Evolutionary conservation across 2,329 filamentous ascomycete genomes (phyloP), one percentile per base, ranked within the genome.

Genomic region (Exophiala spinifera): DNA sequence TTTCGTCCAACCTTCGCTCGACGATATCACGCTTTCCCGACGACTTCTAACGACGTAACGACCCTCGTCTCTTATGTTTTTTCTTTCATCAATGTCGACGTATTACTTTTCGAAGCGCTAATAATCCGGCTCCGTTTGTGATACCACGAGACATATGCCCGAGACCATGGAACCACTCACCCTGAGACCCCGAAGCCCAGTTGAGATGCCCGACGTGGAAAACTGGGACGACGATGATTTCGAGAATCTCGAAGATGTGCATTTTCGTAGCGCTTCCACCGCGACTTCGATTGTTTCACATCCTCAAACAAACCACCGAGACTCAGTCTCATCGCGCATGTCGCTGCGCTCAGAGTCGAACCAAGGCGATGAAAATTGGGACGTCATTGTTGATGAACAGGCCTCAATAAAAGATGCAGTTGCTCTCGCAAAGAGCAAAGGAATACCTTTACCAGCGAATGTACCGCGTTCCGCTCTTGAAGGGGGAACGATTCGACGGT

Each of bases 401-500:
- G 81, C 83, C 60, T 89, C 89, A 1, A 95, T 88, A 8, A 75
- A 86, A 63, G 88, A 95, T 67, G 91, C 94, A 56, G 92, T 99
- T 65, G 83, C 88, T 20, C 88, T 90, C 5, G 92, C 91, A 31
- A 88, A 90, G 66, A 86, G 85, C 68, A 91, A 91, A 21, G 94
- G 94, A 63, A 96, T 99, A 61, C 92, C 94, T 5, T 83, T 97
- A 52, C 94, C 94, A 23, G 78, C 83, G 48, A 91, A 91, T 67
- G 84, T 97, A 28, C 91, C 92, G 1, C 84, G 88, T 25, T 96
- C 92, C 17, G 94, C 94, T 25, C 77, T 99, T 39, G 82, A 94
- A 69, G 92, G 92, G 49, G 94, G 94, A 49, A 92, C 91, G 8
- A 97, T 97, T 67, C 95, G 95, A 74, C 81, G 91, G 63, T 79